Conservation (phyloP, 306 rosid genomes). For the Rosa multiflora region DNA sequence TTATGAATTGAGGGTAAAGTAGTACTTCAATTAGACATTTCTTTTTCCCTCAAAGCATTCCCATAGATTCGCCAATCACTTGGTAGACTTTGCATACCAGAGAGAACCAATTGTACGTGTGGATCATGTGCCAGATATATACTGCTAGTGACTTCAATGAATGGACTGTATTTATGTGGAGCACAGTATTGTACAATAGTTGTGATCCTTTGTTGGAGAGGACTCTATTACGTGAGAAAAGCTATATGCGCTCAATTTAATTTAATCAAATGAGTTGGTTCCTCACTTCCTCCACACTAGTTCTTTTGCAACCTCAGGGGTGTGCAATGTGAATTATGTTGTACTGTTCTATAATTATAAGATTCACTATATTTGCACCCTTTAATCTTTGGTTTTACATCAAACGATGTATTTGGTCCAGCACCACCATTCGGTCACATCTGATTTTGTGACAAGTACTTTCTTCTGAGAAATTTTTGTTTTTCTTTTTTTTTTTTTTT, state of each 20-base stretch:
- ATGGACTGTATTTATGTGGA: background rate
- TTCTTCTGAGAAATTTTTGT: background rate
- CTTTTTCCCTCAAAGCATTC: background rate
- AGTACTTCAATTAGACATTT: background rate
- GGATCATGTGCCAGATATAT: background rate
- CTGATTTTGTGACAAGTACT: background rate
- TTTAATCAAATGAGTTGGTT: background rate
- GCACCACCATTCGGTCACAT: background rate
- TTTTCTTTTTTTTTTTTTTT: background rate
- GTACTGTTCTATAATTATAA: background rate
- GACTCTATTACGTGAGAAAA: background rate
- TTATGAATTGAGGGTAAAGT: background rate
- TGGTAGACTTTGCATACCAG: background rate
- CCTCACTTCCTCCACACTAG: background rate
- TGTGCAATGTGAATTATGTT: background rate
- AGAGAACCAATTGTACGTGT: conserved; percentile 1
- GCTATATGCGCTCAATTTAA: background rate
- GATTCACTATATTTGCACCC: background rate
- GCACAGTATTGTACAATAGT: background rate
- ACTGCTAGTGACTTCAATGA: background rate
- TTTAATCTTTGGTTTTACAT: background rate
- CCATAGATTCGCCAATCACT: background rate
- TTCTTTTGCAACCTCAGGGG: background rate
- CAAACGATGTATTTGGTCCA: background rate
- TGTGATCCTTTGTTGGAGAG: background rate